Conservation (phyloP, 108 stramenopile species). For the Pseudonitzschia pungens region DNA sequence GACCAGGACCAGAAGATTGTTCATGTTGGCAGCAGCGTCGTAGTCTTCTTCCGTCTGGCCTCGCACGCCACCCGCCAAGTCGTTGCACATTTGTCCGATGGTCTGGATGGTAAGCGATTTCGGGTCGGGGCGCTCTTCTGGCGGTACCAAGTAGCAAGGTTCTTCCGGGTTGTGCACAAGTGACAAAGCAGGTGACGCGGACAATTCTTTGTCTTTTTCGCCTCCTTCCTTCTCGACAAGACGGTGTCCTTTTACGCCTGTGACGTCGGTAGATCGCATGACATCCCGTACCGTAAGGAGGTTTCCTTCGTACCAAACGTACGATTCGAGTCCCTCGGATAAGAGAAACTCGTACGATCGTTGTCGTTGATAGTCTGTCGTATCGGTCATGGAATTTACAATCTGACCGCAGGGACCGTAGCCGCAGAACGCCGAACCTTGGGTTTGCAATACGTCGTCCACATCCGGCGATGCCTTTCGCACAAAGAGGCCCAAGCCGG, state of each 20-base stretch:
- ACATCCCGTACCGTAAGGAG: constrained; percentile 15
- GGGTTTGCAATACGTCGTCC: constrained; percentile 2
- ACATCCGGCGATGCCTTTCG: neutral
- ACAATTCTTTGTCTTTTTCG: neutral
- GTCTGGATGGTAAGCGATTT: constrained; percentile 6
- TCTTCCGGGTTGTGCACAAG: neutral
- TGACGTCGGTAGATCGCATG: constrained; percentile 5
- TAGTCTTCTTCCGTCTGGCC: constrained; percentile 6
- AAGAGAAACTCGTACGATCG: constrained; percentile 15
- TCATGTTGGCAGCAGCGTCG: neutral
- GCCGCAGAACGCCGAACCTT: constrained; percentile 19
- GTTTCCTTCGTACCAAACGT: constrained; percentile 20
- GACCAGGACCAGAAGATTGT: constrained; percentile 17
- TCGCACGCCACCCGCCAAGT: constrained; percentile 10
- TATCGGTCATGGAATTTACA: neutral
- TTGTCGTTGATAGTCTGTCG: constrained; percentile 12
- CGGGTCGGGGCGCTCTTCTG: constrained; percentile 3
- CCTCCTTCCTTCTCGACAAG: neutral
- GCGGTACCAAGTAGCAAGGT: constrained; percentile 17
- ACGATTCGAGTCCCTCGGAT: constrained; percentile 15
- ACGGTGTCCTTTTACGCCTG: constrained; percentile 2
- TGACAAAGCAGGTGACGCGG: neutral
- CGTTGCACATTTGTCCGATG: constrained; percentile 22
- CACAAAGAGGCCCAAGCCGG: constrained; percentile 20
- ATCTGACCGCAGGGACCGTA: constrained; percentile 14